phyloP scores from a whole-genome alignment of 1,284 basidiomycete species.

The Ustilago loliicola region DNA sequence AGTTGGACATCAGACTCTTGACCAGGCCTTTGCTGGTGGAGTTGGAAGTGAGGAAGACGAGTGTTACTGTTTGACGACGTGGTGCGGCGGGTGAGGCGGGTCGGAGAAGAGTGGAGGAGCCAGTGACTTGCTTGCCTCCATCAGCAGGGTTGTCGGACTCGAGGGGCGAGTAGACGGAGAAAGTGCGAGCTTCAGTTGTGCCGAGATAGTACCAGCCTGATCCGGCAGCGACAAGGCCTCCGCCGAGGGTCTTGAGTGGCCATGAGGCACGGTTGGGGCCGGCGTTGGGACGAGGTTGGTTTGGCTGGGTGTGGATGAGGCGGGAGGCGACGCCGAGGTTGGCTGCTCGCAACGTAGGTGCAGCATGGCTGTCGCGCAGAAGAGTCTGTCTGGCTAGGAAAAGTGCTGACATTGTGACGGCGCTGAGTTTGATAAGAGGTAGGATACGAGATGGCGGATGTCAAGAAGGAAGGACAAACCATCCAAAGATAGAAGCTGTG shows the following conservation, averaged over 20 bases:
- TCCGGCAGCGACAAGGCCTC: constrained; percentile 36
- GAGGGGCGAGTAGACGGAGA: constrained; percentile 31
- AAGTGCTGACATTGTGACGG: constrained; percentile 17
- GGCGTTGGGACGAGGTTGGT: background rate
- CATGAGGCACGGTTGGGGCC: constrained; percentile 6
- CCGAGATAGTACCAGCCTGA: constrained; percentile 23
- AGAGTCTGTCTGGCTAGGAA: constrained; percentile 10
- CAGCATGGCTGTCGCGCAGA: constrained; percentile 15
- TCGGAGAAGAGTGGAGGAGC: constrained; percentile 32
- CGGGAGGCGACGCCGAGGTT: background rate
- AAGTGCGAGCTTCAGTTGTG: background rate
- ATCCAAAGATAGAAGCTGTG: constrained; percentile 6
- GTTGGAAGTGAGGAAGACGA: constrained; percentile 40
- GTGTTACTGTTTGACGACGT: constrained; percentile 35
- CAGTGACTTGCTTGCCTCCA: constrained; percentile 7
- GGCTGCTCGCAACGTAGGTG: constrained; percentile 4
- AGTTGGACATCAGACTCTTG: constrained; percentile 34
- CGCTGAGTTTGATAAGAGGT: background rate
- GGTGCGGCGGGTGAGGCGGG: constrained; percentile 43
- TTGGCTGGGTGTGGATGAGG: constrained; percentile 15
- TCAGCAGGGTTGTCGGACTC: constrained; percentile 12
- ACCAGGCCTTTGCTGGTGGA: constrained; percentile 16
- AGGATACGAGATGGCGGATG: background rate
- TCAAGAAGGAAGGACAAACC: background rate
- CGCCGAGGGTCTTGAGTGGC: constrained; percentile 31